Conservation (phyloP, 2,329 filamentous ascomycete species). For the Talaromyces islandicus region DNA sequence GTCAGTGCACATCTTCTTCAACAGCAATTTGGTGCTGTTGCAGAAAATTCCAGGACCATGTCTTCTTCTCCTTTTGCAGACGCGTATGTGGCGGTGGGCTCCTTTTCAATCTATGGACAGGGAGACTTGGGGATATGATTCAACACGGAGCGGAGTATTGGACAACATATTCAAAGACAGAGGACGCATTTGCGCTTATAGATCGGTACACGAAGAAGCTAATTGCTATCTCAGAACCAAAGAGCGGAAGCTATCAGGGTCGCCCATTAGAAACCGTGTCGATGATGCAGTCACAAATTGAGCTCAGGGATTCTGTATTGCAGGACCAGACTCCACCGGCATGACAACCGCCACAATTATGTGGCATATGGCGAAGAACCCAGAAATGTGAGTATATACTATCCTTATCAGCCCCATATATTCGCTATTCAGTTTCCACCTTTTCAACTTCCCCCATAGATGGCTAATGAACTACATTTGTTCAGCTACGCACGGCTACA, state of each 20-base stretch:
- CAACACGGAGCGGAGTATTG: too few species aligned
- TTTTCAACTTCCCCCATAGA: background rate
- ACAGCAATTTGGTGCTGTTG: slow-evolving; percentile 44
- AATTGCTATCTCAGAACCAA: slow-evolving; percentile 8
- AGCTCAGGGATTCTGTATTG: slow-evolving; percentile 53
- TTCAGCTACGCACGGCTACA: slow-evolving; percentile 29
- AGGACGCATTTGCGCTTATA: too few species aligned
- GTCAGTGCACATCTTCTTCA: slow-evolving; percentile 51
- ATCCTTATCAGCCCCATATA: background rate
- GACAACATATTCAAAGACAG: too few species aligned
- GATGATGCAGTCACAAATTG: slow-evolving; percentile 40
- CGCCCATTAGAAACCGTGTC: slow-evolving; percentile 41
- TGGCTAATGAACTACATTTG: background rate
- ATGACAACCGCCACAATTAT: slow-evolving; percentile 47
- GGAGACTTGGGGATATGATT: too few species aligned
- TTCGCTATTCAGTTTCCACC: background rate
- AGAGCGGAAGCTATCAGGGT: slow-evolving; percentile 42
- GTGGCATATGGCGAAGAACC: slow-evolving; percentile 40
- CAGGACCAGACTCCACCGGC: slow-evolving; percentile 49
- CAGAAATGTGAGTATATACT: slow-evolving; percentile 17
- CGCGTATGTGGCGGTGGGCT: slow-evolving; percentile 48
- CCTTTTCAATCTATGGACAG: slow-evolving; percentile 45
- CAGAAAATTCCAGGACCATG: slow-evolving; percentile 32
- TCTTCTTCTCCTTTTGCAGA: slow-evolving; percentile 49
- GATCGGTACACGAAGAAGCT: too few species aligned